Evolutionary conservation across 352 stramenopile species (phyloP).

Genomic region (Phytophthora citricola): DNA sequence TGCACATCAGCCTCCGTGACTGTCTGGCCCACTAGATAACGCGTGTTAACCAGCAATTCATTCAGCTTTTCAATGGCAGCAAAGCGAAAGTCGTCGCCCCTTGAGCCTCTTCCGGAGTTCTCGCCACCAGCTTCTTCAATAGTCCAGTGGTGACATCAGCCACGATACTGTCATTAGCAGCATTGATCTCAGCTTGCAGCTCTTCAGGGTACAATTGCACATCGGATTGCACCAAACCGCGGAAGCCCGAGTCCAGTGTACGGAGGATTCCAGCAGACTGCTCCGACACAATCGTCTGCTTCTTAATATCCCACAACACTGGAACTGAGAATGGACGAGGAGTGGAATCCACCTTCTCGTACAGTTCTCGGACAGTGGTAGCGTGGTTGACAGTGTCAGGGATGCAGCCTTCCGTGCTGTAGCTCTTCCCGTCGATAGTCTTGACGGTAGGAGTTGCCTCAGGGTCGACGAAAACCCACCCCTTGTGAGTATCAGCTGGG

Average conservation of each 20-base stretch:
- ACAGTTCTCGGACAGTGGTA: not conserved
- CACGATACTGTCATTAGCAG: slow-evolving; percentile 2
- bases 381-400: not conserved
- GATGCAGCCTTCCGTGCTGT: not conserved
- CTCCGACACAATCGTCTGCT: slow-evolving; percentile 59
- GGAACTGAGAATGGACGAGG: slow-evolving; percentile 52
- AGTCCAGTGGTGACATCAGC: not conserved
- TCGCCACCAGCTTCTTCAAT: not conserved
- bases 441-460: not conserved
- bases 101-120: not conserved
- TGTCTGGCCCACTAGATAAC: not conserved
- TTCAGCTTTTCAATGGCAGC: not conserved
- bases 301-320: slow-evolving; percentile 76
- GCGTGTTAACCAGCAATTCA: not conserved
- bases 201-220: slow-evolving; percentile 50
- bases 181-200: slow-evolving; percentile 27
- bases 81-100: not conserved
- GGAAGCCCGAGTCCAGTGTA: slow-evolving; percentile 53
- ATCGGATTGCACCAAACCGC: slow-evolving; percentile 38
- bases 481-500: not conserved
- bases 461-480: not conserved
- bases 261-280: slow-evolving; percentile 77
- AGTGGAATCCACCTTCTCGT: slow-evolving; percentile 11
- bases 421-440: not conserved
- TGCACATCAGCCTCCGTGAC: slow-evolving; percentile 1